Evolutionary conservation across 148 eudicot genomes (phyloP).

Genomic region (Nyssa sinensis): DNA sequence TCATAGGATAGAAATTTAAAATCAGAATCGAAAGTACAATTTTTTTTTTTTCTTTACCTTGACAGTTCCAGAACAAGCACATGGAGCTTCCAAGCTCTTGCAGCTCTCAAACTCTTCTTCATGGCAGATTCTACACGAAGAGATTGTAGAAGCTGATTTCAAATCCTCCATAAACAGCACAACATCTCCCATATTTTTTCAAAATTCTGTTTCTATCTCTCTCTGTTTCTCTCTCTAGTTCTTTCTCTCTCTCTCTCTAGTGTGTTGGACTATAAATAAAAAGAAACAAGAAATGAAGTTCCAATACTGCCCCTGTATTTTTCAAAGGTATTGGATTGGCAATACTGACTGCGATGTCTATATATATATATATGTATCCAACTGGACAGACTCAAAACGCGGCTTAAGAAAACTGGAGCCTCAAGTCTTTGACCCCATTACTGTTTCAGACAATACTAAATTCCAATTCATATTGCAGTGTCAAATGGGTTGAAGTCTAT

Average conservation of each 20-base stretch:
- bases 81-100: conserved; percentile 71
- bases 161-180: conserved; percentile 39
- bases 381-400: too few relatives aligned
- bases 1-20: conserved; percentile 1
- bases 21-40: neutral
- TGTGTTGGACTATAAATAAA: neutral
- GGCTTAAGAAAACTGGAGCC: too few relatives aligned
- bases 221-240: neutral
- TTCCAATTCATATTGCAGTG: too few relatives aligned
- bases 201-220: too few relatives aligned
- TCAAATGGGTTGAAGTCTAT: too few relatives aligned
- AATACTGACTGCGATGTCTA: too few relatives aligned
- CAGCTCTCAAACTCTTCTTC: conserved; percentile 75
- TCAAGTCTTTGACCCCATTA: neutral
- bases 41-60: conserved; percentile 44
- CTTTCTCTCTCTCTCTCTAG: neutral
- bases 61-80: conserved; percentile 89
- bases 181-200: conserved; percentile 41
- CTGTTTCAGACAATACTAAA: too few relatives aligned
- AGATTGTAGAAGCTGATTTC: conserved; percentile 15
- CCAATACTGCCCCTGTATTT: neutral
- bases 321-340: neutral
- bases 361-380: too few relatives aligned
- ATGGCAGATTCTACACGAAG: conserved; percentile 82
- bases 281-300: too few relatives aligned